Evolutionary conservation across 106 monocot genomes (phyloP), one percentile per base, ranked within the genome.

Genomic region (Gastrodia elata): DNA sequence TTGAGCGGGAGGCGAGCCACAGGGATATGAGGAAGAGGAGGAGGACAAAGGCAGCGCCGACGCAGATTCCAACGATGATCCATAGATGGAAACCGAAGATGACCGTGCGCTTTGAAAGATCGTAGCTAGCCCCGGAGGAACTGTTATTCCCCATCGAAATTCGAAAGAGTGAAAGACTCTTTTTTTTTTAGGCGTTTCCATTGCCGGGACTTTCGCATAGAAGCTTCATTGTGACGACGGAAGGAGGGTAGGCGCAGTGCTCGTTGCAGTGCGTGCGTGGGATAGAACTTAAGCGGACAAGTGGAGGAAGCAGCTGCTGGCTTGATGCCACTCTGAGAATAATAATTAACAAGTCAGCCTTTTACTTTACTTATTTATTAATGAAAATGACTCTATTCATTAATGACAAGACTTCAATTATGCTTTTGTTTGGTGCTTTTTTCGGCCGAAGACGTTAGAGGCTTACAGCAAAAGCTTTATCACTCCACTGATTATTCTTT

Each of bases 41-140:
- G 40, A 96, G 83, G 68, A 95, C 90, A 70, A 92, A 84, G 58
- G 84, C 84, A 43, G 82, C 87, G 77, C 91, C 92, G 76, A 81
- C 82, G 77, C 82, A 80, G 75, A 92, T 88, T 26, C 89, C 92
- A 26, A 96, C 84, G 25, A 92, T 72, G 13, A 87, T 90, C 89
- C 92, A 87, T 20, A 92, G 77, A 61, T 81, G 89, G 43, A 96
- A 86, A 6, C 92, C 96, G 59, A 95, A 95, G 82, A 95, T 84
- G 18, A 78, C 80, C 3, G 91, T 91, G 43, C 78, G 76, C 76
- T 87, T 85, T 2, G 91, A 89, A 42, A 94, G 88, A 75, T 86
- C 84, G 52, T 87, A 83, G 76, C 68, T 82, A 59, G 73, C 64
- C 10, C 39, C 4, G 26, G 77, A 68, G 24, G 80, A 68, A 76